Evolutionary conservation across 2,329 filamentous ascomycete genomes (phyloP), one percentile per base, ranked within the genome.

Genomic region (Scorias spongiosa): DNA sequence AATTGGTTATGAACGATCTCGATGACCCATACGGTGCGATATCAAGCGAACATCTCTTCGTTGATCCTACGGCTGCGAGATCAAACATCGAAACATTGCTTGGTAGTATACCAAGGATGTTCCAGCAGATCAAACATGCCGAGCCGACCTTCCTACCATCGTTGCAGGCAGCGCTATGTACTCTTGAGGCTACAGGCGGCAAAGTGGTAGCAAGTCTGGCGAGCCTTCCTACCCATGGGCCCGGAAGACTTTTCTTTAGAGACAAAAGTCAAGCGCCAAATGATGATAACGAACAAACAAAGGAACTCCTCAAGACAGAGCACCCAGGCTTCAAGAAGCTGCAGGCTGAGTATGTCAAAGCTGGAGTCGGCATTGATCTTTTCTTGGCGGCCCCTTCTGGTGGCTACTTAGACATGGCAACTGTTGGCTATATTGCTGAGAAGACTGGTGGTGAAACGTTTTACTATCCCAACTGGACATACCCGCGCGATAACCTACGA

Each of bases 1-100:
- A 98, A 86, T 78, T 98, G 70, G 88, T 98, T 42, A 94, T 98
- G 85, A 84, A 91, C 2, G 91, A 98, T 59, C 75, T 98, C 41
- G 88, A 96, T 56, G 91, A 98, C 52, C 91, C 91, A 0, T 98
- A 98, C 60, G 79, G 96, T 12, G 88, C 91, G 2, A 70, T 98
- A 14, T 86, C 84, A 49, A 42, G 49, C 2, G 84, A 93, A 46
- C 88, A 89, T 12, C 71, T 98, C 9, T 96, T 96, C 61, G 89
- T 96, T 12, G 89, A 98, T 61, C 87, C 91, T 1, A 80, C 87
- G 54, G 85, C 94, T 61, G 91, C 86, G 39, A 89, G 82, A 70
- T 69, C 78, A 18, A 80, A 93, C 56, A 94, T 98, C 56, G 83
- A 79, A 2, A 82, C 82, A n/a, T 74, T 98, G n/a, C 72, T 98